These are phyloP conservation scores for Thielaviopsis cerberus DNA, from an alignment of 2,329 filamentous ascomycete species.

Conservation along the genomic window DNA sequence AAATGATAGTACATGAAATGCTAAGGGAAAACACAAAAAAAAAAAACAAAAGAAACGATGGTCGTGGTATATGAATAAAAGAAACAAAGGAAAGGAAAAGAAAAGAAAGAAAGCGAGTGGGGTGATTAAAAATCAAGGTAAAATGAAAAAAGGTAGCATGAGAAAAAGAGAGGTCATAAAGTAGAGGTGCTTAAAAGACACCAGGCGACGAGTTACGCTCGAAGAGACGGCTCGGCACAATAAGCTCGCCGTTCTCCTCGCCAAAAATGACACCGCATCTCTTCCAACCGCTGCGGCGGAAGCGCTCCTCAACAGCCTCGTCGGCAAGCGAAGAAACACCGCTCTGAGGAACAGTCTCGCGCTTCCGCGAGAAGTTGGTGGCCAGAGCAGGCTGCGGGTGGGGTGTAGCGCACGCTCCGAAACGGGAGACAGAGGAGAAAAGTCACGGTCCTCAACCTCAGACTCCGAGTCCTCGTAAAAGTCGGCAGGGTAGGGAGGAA, in stretches of 20 bases:
- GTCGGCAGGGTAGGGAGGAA: constrained; percentile 1
- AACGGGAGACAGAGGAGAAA: constrained; percentile 5
- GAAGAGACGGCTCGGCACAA: constrained; percentile 8
- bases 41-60: constrained; percentile 4
- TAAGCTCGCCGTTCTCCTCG: constrained; percentile 6
- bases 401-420: constrained; percentile 5
- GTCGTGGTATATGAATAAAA: constrained; percentile 10
- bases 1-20: not conserved
- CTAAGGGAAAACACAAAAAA: not conserved
- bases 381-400: constrained; percentile 9
- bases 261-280: constrained; percentile 15
- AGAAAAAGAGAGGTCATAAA: not conserved
- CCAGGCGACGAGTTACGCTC: constrained; percentile 12
- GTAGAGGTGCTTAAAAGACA: constrained; percentile 1
- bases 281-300: constrained; percentile 16
- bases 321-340: constrained; percentile 11
- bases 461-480: constrained; percentile 8
- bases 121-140: not conserved
- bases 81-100: not conserved
- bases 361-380: constrained; percentile 15
- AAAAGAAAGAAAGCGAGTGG: not conserved
- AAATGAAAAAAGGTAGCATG: not conserved
- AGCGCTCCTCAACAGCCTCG: constrained; percentile 14
- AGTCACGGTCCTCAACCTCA: constrained; percentile 9
- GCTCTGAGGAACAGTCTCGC: constrained; percentile 6